Evolutionary conservation across 768 basidiomycete species (phyloP), one percentile per base, ranked within the genome.

Genomic region (Sporobolomyces phaffii): DNA sequence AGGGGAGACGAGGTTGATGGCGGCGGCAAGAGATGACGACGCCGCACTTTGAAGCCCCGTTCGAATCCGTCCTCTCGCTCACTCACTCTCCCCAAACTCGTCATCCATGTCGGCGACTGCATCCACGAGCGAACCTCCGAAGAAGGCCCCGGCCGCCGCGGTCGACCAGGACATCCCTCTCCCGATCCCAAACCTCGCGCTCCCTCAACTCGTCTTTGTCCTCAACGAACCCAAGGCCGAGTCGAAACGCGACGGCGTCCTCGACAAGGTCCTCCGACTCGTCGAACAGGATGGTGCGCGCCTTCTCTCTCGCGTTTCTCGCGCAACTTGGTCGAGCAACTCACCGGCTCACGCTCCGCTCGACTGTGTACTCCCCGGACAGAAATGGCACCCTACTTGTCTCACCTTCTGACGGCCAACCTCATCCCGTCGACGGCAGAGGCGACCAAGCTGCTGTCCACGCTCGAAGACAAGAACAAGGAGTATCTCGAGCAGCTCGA

Each of bases 341-440:
- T n/a, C n/a, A n/a, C n/a, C n/a, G n/a, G n/a, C n/a, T n/a, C n/a
- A n/a, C n/a, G n/a, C n/a, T n/a, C n/a, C n/a, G n/a, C n/a, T n/a
- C n/a, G n/a, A n/a, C n/a, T n/a, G n/a, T n/a, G n/a, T n/a, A n/a
- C n/a, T n/a, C n/a, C n/a, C n/a, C n/a, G n/a, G 22, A 14, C 74
- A 92, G 90, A 91, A 73, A 96, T 94, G 92, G 85, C 85, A 1
- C 89, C 92, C 0, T 94, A 90, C 78, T 74, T 78, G 33, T 50
- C 69, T 24, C 45, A 65, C 29, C 73, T 78, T n/a, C n/a, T 60
- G 33, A 31, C 48, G 18, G 47, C 62, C 1, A 29, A 67, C 2
- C 29, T 33, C 38, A 73, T 89, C 85, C 79, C 81, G 79, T 57
- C 72, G 28, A 59, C 47, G 33, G 22, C 26, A 44, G 47, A 63